These are phyloP conservation scores for Trichocomaceae sp. DNA, from an alignment of 2,329 filamentous ascomycete species.

Conservation along the genomic window DNA sequence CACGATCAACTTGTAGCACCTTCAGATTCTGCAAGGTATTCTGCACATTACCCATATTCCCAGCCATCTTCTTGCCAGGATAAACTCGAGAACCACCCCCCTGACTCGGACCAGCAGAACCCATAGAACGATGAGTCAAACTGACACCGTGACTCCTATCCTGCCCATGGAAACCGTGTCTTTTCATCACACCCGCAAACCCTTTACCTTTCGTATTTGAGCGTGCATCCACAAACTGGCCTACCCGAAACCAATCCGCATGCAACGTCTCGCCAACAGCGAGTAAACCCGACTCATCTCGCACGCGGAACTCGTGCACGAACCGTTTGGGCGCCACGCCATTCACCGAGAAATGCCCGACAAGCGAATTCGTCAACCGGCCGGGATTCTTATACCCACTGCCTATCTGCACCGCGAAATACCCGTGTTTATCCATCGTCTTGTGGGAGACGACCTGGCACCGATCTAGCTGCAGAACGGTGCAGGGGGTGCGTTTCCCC, in stretches of 20 bases:
- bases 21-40: constrained; percentile 88
- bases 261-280: constrained; percentile 67
- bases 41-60: constrained; percentile 83
- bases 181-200: constrained; percentile 97
- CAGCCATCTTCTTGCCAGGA: constrained; percentile 97
- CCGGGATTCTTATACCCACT: constrained; percentile 64
- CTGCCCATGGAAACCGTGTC: constrained; percentile 83
- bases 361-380: constrained; percentile 73
- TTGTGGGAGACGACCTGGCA: constrained; percentile 87
- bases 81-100: constrained; percentile 86
- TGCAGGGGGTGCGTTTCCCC: constrained; percentile 74
- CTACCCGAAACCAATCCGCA: constrained; percentile 86
- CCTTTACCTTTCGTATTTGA: constrained; percentile 79
- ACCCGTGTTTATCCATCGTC: constrained; percentile 72
- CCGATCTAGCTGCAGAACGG: constrained; percentile 85
- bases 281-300: constrained; percentile 63
- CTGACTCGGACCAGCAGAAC: constrained; percentile 82
- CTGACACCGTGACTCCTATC: constrained; percentile 92
- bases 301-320: constrained; percentile 82
- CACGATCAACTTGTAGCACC: constrained; percentile 78
- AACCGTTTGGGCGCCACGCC: constrained; percentile 77
- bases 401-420: constrained; percentile 90
- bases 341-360: constrained; percentile 81
- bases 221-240: constrained; percentile 83
- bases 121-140: constrained; percentile 85